These are phyloP conservation scores for Malassezia dermatis DNA, from an alignment of 1,284 basidiomycete species.

Conservation along the genomic window DNA sequence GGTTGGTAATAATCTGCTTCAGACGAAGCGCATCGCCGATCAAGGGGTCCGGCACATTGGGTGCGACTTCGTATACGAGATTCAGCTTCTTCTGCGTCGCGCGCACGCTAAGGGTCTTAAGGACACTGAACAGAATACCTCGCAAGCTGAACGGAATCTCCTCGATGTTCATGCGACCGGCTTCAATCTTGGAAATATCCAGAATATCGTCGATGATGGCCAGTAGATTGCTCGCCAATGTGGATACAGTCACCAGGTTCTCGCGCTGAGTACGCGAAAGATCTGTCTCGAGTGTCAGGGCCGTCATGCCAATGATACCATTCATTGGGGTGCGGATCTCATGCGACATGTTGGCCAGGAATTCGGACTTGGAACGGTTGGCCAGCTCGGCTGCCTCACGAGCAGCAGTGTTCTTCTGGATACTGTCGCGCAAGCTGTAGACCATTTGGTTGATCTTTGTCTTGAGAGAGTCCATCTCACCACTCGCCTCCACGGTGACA, in stretches of 20 bases:
- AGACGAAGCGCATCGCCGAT: slow-evolving; percentile 85
- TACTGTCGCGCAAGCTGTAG: slow-evolving; percentile 87
- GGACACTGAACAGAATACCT: slow-evolving; percentile 88
- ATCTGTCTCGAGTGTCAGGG: slow-evolving; percentile 87
- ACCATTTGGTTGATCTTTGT: slow-evolving; percentile 99
- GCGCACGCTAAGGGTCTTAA: slow-evolving; percentile 95
- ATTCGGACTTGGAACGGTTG: slow-evolving; percentile 93
- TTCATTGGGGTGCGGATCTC: slow-evolving; percentile 49
- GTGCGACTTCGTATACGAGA: slow-evolving; percentile 90
- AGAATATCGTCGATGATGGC: slow-evolving; percentile 65
- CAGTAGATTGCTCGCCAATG: slow-evolving; percentile 79
- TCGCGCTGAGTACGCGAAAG: slow-evolving; percentile 79
- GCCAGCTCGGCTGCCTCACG: slow-evolving; percentile 87
- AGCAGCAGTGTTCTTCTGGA: slow-evolving; percentile 97
- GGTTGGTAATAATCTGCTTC: slow-evolving; percentile 47
- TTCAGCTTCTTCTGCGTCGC: slow-evolving; percentile 96
- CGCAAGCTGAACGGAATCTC: slow-evolving; percentile 95
- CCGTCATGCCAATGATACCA: slow-evolving; percentile 97
- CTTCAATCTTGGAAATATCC: slow-evolving; percentile 56
- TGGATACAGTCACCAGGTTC: slow-evolving; percentile 89
- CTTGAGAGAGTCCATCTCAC: slow-evolving; percentile 99
- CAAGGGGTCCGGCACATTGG: slow-evolving; percentile 88
- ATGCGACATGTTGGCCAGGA: slow-evolving; percentile 52
- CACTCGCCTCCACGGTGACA: slow-evolving; percentile 95
- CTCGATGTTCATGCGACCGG: slow-evolving; percentile 98